Percentiles rank a stretch among this genome's conserved stretches.
These are phyloP conservation scores for Ogataea methanolica DNA, from an alignment of 805 yeast species.

Conservation along the genomic window DNA sequence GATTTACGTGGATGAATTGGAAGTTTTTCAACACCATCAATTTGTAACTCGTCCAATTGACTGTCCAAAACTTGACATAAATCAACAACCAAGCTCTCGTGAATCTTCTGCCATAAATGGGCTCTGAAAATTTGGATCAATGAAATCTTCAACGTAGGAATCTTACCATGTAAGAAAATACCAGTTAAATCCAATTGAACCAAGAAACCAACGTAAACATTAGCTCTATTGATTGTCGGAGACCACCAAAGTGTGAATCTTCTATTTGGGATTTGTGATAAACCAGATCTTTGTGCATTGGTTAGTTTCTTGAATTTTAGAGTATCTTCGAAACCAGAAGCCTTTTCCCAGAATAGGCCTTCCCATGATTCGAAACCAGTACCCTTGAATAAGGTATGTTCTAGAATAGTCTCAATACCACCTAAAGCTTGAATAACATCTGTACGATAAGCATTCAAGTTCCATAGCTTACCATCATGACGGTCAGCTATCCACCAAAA, in stretches of 20 bases:
- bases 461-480: constrained; percentile 97
- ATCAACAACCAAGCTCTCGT: constrained; percentile 91
- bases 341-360: constrained; percentile 97
- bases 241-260: constrained; percentile 99
- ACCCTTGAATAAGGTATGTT: constrained; percentile 91
- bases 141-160: constrained; percentile 94
- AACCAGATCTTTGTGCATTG: constrained; percentile 95
- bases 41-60: constrained; percentile 76
- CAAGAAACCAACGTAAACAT: constrained; percentile 94
- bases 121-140: constrained; percentile 95
- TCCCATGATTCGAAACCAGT: constrained; percentile 99
- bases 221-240: constrained; percentile 96
- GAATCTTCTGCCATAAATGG: constrained; percentile 98
- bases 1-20: constrained; percentile 97
- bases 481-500: constrained; percentile 95
- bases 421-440: constrained; percentile 97
- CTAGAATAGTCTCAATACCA: constrained; percentile 93
- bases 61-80: constrained; percentile 87
- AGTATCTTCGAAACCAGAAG: constrained; percentile 95
- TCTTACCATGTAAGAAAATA: constrained; percentile 94
- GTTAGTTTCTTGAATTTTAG: constrained; percentile 92
- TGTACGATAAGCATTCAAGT: constrained; percentile 83
- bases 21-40: constrained; percentile 83
- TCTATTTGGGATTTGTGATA: constrained; percentile 96
- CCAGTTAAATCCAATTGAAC: constrained; percentile 97